Base-by-base conservation (phyloP, 257 asterid genomes). In the Apocynum venetum region DNA sequence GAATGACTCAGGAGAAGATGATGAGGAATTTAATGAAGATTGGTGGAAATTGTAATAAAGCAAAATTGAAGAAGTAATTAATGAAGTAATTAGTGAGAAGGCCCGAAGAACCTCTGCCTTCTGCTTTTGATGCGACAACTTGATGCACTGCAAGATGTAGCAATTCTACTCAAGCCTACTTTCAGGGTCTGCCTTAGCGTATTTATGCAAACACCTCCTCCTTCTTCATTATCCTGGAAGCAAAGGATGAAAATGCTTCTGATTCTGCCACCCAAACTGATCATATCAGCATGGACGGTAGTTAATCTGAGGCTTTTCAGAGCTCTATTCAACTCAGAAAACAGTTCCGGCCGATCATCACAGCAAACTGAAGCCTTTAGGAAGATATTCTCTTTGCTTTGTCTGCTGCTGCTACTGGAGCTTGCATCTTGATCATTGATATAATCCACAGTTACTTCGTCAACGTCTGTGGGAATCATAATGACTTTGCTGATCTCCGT, bases 81-180 rank as follows among this genome's bases (percentile, higher is more conserved):
- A 70, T 43, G 5, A 7, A 68, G 43, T 4, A 13, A 56, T 55
- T 70, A 84, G 76, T 80, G 76, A 55, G 81, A 43, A 35, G 93
- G 90, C 80, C 84, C 81, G 84, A 94, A 92, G 81, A 92, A 89
- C 93, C 97, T 87, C 77, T 92, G 97, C 78, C 98, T 86, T 86
- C 89, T 92, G 87, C 97, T 94, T 85, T 91, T 83, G 0, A 86
- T 82, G 11, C 89, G 83, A 75, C 80, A 87, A 61, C 77, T 83
- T 7, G 93, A 72, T 0, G 84, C 60, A 0, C 81, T 78, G 5
- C 89, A 83, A 31, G 96, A 82, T 38, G 82, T 48, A 3, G 85
- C 91, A 71, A 92, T 81, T 19, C 93, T 89, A 72, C 72, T 86
- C 87, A 94, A 76, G 0, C 86, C 91, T 47, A 83, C 25, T 77